phyloP scores from a whole-genome alignment of 1,139 yeast species.

The Nakaseomyces kungkrabaensis region DNA sequence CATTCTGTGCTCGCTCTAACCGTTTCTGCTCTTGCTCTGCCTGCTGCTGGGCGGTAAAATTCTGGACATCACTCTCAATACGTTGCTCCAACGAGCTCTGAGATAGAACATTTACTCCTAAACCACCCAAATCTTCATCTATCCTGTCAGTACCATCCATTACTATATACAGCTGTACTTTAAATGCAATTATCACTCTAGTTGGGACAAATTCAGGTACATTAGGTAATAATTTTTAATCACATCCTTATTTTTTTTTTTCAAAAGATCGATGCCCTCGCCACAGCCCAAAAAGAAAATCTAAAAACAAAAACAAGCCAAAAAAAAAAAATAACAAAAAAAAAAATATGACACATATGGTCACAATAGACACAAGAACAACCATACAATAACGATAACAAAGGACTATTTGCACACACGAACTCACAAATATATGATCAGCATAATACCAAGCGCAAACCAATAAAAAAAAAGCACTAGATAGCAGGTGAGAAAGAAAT shows the following conservation, averaged over 20 bases:
- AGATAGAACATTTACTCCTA: constrained; percentile 51
- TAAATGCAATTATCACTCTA: not conserved
- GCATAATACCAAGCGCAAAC: too few species aligned
- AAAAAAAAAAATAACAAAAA: too few species aligned
- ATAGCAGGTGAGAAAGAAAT: not conserved
- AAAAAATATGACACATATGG: too few species aligned
- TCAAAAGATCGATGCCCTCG: too few species aligned
- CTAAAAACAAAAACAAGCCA: too few species aligned
- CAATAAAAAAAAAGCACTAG: not conserved
- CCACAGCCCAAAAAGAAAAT: too few species aligned
- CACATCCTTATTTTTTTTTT: too few species aligned
- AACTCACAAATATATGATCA: too few species aligned
- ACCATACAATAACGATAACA: too few species aligned
- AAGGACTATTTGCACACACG: too few species aligned
- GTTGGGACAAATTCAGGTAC: not conserved
- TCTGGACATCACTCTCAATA: constrained; percentile 63
- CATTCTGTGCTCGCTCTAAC: constrained; percentile 51
- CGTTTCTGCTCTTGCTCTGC: constrained; percentile 67
- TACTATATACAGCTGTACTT: not conserved
- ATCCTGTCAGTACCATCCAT: constrained; percentile 1
- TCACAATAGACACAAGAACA: too few species aligned
- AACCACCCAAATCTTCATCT: constrained; percentile 10
- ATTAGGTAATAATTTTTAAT: not conserved
- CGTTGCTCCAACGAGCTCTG: constrained; percentile 66
- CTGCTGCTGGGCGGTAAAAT: constrained; percentile 50